Evolutionary conservation across 2,329 filamentous ascomycete species (phyloP), one percentile per base, ranked within the genome.

Genomic region (Trichoderma hamatum): DNA sequence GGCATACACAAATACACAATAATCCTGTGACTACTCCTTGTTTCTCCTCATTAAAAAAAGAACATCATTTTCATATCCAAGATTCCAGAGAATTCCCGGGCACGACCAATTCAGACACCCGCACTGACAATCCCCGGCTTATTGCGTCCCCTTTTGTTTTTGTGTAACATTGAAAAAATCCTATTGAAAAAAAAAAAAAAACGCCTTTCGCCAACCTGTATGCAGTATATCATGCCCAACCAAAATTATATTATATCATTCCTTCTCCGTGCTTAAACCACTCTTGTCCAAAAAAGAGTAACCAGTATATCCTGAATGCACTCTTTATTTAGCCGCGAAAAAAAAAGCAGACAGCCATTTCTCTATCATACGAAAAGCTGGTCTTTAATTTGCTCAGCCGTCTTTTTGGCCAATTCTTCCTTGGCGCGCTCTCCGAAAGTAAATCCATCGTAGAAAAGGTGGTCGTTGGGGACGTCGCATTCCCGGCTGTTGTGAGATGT

Each of bases 381-480:
- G 9, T 69, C 56, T 7, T 46, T 56, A 13, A 70, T 43, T 19
- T 56, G 49, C 14, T 36, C n/a, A 46, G 61, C 49, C 14, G 62
- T 46, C 30, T 66, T 56, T 36, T 69, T 66, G 1, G 63, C 28
- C 60, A 76, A 69, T 7, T 72, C 72, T 58, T 73, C 70, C 26
- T 73, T 74, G 13, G 79, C 78, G n/a, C 77, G 74, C 67, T 79
- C 76, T 39, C 73, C 74, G 6, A 88, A 76, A 0, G 80, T 84
- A 52, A 86, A 86, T 0, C 80, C 78, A 60, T 85, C 84, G 75
- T 82, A 84, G 74, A 87, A 88, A 2, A 89, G 77, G 70, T 85
- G 83, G 14, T 83, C 78, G 16, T 83, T 76, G 1, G 83, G 83
- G 3, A 75, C 73, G 2, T 80, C 75, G 72, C 86, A 88, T 30